Conservation (phyloP, 768 basidiomycete genomes). For the Lactarius deliciosus region DNA sequence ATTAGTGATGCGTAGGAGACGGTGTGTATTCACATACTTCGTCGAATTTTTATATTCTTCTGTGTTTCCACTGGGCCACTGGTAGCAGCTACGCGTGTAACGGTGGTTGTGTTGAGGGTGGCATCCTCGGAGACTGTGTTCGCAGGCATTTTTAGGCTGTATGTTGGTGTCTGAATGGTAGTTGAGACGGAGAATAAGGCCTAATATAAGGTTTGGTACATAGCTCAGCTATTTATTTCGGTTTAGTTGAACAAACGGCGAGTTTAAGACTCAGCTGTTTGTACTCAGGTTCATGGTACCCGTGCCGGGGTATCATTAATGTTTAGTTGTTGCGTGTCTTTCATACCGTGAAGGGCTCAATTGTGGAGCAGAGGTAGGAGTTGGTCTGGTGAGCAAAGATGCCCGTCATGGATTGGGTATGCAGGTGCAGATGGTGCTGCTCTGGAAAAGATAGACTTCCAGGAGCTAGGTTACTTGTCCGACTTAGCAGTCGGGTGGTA, state of each 20-base stretch:
- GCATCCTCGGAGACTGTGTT: background rate
- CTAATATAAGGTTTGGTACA: background rate
- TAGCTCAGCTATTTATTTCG: background rate
- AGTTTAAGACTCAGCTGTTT: background rate
- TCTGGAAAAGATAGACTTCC: background rate
- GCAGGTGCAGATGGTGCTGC: background rate
- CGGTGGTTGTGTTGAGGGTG: background rate
- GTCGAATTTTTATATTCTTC: background rate
- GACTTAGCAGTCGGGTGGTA: background rate
- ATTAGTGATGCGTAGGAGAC: background rate
- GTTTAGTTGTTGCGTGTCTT: background rate
- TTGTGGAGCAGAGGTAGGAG: background rate
- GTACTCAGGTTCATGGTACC: background rate
- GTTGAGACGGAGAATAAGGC: background rate
- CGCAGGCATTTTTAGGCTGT: background rate
- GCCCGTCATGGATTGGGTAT: background rate
- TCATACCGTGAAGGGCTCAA: background rate
- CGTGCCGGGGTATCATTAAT: background rate
- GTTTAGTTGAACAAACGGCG: background rate
- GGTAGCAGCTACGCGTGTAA: background rate
- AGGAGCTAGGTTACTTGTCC: background rate
- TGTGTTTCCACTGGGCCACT: background rate
- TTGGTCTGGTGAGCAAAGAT: background rate
- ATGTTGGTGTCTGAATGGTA: background rate
- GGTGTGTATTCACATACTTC: background rate